Conservation (phyloP, 352 stramenopile species). For the Phytophthora vignae region DNA sequence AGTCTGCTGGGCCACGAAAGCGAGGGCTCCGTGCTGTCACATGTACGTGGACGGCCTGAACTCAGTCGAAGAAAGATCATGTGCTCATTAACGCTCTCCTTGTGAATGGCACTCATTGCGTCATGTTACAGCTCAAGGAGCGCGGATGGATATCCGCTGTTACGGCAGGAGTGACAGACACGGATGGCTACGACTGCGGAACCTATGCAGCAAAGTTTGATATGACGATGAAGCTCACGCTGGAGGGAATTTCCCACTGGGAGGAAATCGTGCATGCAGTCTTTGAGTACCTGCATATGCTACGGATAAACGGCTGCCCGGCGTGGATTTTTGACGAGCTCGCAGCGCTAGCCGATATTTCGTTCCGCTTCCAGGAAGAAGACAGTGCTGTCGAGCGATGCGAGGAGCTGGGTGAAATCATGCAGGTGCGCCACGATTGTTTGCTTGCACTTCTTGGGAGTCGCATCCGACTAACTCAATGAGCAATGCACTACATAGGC, state of each 20-base stretch:
- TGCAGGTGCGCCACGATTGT: constrained; percentile 53
- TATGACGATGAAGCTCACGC: constrained; percentile 77
- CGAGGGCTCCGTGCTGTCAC: constrained; percentile 81
- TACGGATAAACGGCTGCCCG: constrained; percentile 55
- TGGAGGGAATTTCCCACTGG: constrained; percentile 68
- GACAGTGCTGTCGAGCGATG: constrained; percentile 69
- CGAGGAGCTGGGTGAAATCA: constrained; percentile 76
- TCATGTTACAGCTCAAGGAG: constrained; percentile 67
- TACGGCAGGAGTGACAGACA: constrained; percentile 74
- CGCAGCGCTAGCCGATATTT: constrained; percentile 70
- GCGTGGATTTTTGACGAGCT: constrained; percentile 83
- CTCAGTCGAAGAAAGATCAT: background rate
- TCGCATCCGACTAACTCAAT: constrained; percentile 10
- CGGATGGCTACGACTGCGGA: constrained; percentile 75
- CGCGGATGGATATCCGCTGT: constrained; percentile 80
- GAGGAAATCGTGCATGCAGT: constrained; percentile 65
- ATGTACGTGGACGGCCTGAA: constrained; percentile 46
- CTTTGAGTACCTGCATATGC: constrained; percentile 78
- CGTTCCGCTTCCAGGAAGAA: constrained; percentile 82
- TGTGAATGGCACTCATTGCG: background rate
- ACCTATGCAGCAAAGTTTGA: constrained; percentile 76
- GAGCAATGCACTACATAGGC: constrained; percentile 30
- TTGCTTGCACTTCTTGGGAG: background rate
- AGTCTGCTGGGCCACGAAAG: constrained; percentile 86
- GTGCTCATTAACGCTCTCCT: background rate